Conservation (phyloP, 192 early-diverging fungal species). For the Dispira parvispora region DNA sequence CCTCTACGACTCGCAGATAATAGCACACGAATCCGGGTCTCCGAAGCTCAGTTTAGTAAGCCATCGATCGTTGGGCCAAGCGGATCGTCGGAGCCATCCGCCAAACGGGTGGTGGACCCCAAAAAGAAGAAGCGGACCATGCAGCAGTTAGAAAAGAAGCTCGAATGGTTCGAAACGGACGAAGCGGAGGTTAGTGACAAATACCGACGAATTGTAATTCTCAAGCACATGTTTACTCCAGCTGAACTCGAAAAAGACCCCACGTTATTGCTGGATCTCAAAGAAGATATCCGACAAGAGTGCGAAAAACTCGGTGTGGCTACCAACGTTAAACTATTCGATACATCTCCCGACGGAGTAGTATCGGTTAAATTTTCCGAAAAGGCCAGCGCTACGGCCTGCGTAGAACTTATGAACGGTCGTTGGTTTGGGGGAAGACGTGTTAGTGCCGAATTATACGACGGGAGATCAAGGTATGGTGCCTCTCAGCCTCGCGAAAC, state of each 20-base stretch:
- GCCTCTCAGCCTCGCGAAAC: slow-evolving; percentile 27
- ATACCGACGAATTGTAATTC: slow-evolving; percentile 65
- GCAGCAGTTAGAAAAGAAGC: slow-evolving; percentile 66
- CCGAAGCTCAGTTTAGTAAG: slow-evolving; percentile 60
- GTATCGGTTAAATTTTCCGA: slow-evolving; percentile 83
- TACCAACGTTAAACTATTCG: slow-evolving; percentile 86
- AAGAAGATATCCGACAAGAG: slow-evolving; percentile 84
- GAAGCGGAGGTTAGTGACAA: slow-evolving; percentile 49
- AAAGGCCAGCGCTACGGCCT: slow-evolving; percentile 52
- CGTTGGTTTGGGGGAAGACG: slow-evolving; percentile 77
- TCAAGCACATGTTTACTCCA: slow-evolving; percentile 90
- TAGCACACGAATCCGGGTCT: slow-evolving; percentile 47
- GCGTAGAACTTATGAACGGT: slow-evolving; percentile 82
- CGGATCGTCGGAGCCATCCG: slow-evolving; percentile 12
- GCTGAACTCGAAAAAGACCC: slow-evolving; percentile 85
- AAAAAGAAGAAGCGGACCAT: slow-evolving; percentile 43
- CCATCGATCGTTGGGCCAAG: too few relatives aligned
- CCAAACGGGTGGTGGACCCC: slow-evolving; percentile 28
- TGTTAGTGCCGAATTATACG: slow-evolving; percentile 58
- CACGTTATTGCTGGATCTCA: slow-evolving; percentile 72
- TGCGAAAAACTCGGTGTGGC: slow-evolving; percentile 88
- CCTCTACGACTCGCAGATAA: slow-evolving; percentile 49
- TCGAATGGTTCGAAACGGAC: slow-evolving; percentile 82
- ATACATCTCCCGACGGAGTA: slow-evolving; percentile 76
- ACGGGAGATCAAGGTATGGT: slow-evolving; percentile 70